phyloP scores from a whole-genome alignment of 805 yeast genomes.

The Kockiozyma suomiensis region DNA sequence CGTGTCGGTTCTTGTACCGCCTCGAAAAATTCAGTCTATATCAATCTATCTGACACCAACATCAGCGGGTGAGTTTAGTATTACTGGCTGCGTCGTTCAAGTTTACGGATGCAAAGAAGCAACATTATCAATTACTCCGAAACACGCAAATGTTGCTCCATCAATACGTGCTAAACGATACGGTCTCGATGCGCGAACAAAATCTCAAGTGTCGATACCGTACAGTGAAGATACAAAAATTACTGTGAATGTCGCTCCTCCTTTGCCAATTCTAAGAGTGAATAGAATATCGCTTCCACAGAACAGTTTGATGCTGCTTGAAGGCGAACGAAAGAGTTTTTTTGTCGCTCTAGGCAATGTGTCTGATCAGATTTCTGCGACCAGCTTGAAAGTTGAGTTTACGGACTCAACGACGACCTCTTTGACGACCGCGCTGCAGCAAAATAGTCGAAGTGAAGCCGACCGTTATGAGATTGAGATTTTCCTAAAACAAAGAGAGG shows the following conservation, averaged over 20 bases:
- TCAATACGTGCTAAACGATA: constrained; percentile 1
- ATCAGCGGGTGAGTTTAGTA: constrained; percentile 50
- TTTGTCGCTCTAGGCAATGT: constrained; percentile 58
- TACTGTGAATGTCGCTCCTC: constrained; percentile 43
- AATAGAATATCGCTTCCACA: constrained; percentile 43
- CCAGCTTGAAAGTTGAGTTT: constrained; percentile 61
- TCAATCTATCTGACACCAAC: constrained; percentile 32
- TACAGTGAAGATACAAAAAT: constrained; percentile 38
- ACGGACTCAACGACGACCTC: constrained; percentile 75
- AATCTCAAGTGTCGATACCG: constrained; percentile 3
- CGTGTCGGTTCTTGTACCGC: constrained; percentile 24
- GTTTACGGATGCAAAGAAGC: constrained; percentile 55
- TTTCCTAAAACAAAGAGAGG: constrained; percentile 58
- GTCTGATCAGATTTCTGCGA: constrained; percentile 55
- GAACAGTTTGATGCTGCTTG: constrained; percentile 73
- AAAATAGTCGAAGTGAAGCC: constrained; percentile 50
- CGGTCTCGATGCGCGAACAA: constrained; percentile 19
- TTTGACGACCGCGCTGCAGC: constrained; percentile 53
- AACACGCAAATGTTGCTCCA: not conserved
- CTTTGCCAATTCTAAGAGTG: constrained; percentile 61
- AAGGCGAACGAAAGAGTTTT: constrained; percentile 67
- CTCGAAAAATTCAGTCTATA: constrained; percentile 22
- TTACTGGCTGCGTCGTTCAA: constrained; percentile 55
- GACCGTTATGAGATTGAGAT: constrained; percentile 79
- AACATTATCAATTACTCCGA: constrained; percentile 38